Percentiles rank a stretch among this genome's conserved stretches.
Evolutionary conservation across 257 asterid genomes (phyloP).

Genomic region (Gynochthodes officinalis): DNA sequence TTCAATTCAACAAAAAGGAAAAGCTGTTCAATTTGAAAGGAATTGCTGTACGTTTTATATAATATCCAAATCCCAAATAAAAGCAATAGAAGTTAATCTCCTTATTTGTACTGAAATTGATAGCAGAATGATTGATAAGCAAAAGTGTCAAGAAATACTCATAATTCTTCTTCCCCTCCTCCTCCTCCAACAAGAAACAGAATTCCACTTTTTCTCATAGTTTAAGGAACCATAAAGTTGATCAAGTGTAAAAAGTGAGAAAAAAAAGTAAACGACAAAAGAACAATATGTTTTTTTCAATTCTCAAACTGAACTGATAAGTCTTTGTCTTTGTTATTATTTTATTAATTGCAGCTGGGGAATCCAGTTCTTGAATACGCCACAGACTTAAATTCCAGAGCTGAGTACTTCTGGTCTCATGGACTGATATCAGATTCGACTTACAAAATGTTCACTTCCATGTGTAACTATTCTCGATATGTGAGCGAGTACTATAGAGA

Average conservation of each 20-base stretch:
- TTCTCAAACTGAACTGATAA: slow-evolving; percentile 6
- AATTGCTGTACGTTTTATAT: slow-evolving; percentile 51
- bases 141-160: neutral
- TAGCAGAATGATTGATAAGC: slow-evolving; percentile 13
- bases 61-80: neutral
- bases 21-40: slow-evolving; percentile 56
- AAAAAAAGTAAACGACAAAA: neutral
- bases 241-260: neutral
- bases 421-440: slow-evolving; percentile 70
- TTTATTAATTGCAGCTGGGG: slow-evolving; percentile 47
- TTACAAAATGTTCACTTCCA: slow-evolving; percentile 46
- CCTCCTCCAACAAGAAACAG: neutral
- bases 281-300: neutral
- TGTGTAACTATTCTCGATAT: slow-evolving; percentile 61
- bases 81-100: slow-evolving; percentile 4
- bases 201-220: slow-evolving; percentile 7
- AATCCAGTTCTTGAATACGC: slow-evolving; percentile 70
- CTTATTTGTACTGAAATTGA: neutral
- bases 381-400: slow-evolving; percentile 61
- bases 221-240: neutral
- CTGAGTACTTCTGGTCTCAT: slow-evolving; percentile 77
- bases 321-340: neutral
- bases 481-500: slow-evolving; percentile 58
- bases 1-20: slow-evolving; percentile 47
- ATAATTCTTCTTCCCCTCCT: neutral